Percentiles rank a stretch among this genome's conserved stretches.
Evolutionary conservation across 768 basidiomycete genomes (phyloP).

Genomic region (Gymnopilus dilepis): DNA sequence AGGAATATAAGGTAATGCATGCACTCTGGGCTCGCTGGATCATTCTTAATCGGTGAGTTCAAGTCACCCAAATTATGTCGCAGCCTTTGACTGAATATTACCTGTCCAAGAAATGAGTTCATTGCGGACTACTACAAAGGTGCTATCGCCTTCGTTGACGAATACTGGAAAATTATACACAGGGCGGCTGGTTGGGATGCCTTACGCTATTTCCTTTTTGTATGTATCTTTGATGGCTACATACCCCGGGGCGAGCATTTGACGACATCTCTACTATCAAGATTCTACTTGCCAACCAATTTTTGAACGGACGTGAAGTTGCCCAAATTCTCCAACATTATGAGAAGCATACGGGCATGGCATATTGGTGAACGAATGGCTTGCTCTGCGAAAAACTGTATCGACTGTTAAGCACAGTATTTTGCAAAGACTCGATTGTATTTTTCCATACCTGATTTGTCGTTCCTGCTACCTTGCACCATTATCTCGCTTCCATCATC

Average conservation of each 20-base stretch:
- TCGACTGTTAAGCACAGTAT: not conserved
- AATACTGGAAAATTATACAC: conserved; percentile 72
- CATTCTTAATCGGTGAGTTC: conserved; percentile 29
- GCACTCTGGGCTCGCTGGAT: conserved; percentile 84
- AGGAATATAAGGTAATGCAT: conserved; percentile 81
- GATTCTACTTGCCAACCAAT: conserved; percentile 61
- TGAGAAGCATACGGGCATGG: conserved; percentile 56
- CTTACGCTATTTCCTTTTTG: conserved; percentile 48
- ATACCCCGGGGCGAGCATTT: not conserved
- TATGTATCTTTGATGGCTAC: not conserved
- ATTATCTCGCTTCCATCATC: not conserved
- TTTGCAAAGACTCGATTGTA: not conserved
- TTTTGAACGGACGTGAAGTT: conserved; percentile 56
- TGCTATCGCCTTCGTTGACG: conserved; percentile 55
- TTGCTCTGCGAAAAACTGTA: too few species aligned
- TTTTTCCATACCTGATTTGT: too few species aligned
- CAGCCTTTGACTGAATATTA: not conserved
- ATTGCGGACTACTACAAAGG: conserved; percentile 61
- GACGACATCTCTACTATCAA: conserved; percentile 29
- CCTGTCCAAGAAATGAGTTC: conserved; percentile 53
- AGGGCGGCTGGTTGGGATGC: conserved; percentile 72
- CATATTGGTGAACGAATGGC: too few species aligned
- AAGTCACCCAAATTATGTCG: not conserved
- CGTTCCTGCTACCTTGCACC: conserved; percentile 5
- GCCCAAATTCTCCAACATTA: conserved; percentile 58